phyloP scores from a whole-genome alignment of 306 rosid genomes.

The Mimosa bimucronata region DNA sequence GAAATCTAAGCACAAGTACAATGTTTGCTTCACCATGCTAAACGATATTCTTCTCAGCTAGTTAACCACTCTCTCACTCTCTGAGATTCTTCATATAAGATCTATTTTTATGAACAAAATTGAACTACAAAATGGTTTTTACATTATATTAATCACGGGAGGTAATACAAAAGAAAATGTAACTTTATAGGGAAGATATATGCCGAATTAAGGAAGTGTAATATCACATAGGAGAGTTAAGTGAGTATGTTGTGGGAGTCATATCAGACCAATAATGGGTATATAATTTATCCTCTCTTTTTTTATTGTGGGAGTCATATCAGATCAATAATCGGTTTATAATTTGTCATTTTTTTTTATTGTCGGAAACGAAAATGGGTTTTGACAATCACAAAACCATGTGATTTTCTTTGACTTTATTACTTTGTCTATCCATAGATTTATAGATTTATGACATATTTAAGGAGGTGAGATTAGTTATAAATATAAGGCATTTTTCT shows the following conservation, averaged over 20 bases:
- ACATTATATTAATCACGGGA: too few species aligned
- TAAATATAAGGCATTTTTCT: too few species aligned
- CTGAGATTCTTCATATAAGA: too few species aligned
- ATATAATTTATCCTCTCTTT: too few species aligned
- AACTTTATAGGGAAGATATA: not conserved
- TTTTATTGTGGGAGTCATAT: not conserved
- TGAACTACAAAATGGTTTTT: too few species aligned
- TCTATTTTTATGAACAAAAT: too few species aligned
- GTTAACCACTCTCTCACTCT: not conserved
- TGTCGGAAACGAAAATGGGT: not conserved
- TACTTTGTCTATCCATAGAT: too few species aligned
- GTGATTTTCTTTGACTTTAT: not conserved
- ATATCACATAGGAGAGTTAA: not conserved
- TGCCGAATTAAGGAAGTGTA: not conserved
- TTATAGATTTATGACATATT: too few species aligned
- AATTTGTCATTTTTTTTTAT: conserved; percentile 3
- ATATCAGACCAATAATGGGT: too few species aligned
- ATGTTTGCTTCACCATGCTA: conserved; percentile 34
- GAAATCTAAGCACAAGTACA: conserved; percentile 21
- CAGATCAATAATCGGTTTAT: too few species aligned
- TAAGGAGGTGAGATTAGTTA: too few species aligned
- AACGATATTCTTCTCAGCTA: conserved; percentile 27
- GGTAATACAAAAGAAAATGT: too few species aligned
- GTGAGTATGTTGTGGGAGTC: not conserved
- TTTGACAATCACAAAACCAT: not conserved